Evolutionary conservation across 371 early-diverging fungal genomes (phyloP).

Genomic region (Apophysomyces trapeziformis): DNA sequence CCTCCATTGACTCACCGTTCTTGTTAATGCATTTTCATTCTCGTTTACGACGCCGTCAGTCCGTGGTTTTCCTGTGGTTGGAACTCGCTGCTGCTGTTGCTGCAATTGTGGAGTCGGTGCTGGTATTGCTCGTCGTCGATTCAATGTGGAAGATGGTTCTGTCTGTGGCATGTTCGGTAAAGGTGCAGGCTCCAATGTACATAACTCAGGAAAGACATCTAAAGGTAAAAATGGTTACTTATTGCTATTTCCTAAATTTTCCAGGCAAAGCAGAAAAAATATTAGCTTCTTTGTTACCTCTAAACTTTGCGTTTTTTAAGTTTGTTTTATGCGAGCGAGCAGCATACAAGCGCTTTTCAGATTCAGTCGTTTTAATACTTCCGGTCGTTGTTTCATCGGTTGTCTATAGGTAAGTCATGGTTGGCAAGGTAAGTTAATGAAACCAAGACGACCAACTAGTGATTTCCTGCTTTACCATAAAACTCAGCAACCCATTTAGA

Average conservation of each 20-base stretch:
- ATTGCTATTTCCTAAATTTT: no score
- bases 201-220: constrained; percentile 83
- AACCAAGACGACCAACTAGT: neutral
- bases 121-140: constrained; percentile 19
- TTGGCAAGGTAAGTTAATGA: no score
- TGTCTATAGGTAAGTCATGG: constrained; percentile 28
- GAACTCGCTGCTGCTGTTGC: constrained; percentile 15
- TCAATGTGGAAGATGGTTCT: constrained; percentile 10
- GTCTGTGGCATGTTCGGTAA: constrained; percentile 39
- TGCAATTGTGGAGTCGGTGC: constrained; percentile 20
- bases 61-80: neutral
- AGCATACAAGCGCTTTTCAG: constrained; percentile 81
- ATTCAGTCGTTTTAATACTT: constrained; percentile 77
- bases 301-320: constrained; percentile 71
- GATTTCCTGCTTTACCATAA: constrained; percentile 79
- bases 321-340: constrained; percentile 83
- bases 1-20: constrained; percentile 54
- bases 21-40: constrained; percentile 29
- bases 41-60: constrained; percentile 5
- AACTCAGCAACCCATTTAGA: constrained; percentile 90
- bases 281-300: constrained; percentile 50
- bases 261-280: neutral
- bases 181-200: constrained; percentile 58
- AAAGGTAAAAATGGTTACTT: neutral
- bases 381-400: constrained; percentile 93